These are phyloP conservation scores for Barnettozyma sucrosica DNA, from an alignment of 805 yeast genomes.

Conservation along the genomic window DNA sequence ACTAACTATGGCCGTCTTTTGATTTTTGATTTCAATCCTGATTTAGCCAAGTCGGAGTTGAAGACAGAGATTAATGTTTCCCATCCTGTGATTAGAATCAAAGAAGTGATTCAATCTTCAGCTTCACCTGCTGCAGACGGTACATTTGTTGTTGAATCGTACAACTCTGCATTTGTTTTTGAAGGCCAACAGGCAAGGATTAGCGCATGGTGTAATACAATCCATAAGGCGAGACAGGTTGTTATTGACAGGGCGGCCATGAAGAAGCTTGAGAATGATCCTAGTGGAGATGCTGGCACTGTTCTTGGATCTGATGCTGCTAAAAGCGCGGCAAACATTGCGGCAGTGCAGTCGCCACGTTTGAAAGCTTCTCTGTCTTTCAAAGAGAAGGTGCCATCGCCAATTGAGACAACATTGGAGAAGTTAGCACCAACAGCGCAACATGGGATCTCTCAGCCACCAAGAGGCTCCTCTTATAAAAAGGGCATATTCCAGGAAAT, in stretches of 20 bases:
- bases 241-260: conserved; percentile 40
- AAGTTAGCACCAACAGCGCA: background rate
- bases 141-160: conserved; percentile 51
- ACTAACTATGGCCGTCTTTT: conserved; percentile 62
- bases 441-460: conserved; percentile 9
- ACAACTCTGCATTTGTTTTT: conserved; percentile 48
- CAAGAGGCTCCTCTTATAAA: conserved; percentile 10
- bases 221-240: conserved; percentile 42
- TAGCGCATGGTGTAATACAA: conserved; percentile 50
- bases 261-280: conserved; percentile 22
- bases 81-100: conserved; percentile 47
- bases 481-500: conserved; percentile 31
- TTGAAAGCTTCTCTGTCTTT: background rate
- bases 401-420: conserved; percentile 3
- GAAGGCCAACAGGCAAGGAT: conserved; percentile 49
- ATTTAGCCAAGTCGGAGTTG: conserved; percentile 39
- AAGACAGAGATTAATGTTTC: conserved; percentile 49
- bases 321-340: conserved; percentile 32
- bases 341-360: conserved; percentile 17
- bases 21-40: conserved; percentile 36
- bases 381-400: background rate
- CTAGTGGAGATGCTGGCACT: conserved; percentile 29
- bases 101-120: conserved; percentile 46
- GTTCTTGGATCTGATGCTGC: conserved; percentile 31
- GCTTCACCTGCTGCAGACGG: conserved; percentile 30